Evolutionary conservation across 2,329 filamentous ascomycete species (phyloP), one percentile per base, ranked within the genome.

Genomic region (Verticillium tricorpus): DNA sequence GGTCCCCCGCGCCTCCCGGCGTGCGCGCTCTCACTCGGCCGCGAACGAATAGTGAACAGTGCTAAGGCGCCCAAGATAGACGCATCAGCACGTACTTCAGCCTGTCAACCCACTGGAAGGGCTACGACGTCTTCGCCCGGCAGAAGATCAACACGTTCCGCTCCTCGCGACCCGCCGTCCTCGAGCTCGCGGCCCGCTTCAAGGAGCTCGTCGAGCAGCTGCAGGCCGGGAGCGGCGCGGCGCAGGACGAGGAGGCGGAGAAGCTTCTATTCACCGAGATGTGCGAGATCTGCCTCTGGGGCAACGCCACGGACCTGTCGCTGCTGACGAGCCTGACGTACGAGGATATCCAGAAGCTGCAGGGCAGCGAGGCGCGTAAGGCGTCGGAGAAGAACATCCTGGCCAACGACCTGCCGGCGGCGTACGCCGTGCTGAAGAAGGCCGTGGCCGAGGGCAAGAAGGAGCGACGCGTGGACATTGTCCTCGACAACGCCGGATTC

Each of bases 201-300:
- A 86, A 85, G 68, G 85, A 92, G 60, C 80, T 97, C 3, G 82
- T 92, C 55, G 78, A 81, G 40, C 85, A 93, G 72, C 80, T 95
- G 39, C 81, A 84, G 52, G 73, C 76, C 8, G 73, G 80, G 61
- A 83, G 84, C 67, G 77, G 80, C 57, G 77, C 81, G 52, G 79
- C 80, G 3, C 77, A 78, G 37, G 87, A 87, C 58, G 83, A 86
- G 34, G 85, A 89, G 61, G 88, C 91, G 0, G 91, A 96, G 72
- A 86, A 87, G 71, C 76, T 93, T 0, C 79, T 97, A 31, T 98
- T 98, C 77, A 83, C 83, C 28, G 94, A 98, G 73, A 96, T 98
- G 90, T 93, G 89, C 76, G 92, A 97, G 80, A 95, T 97, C 68
- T 97, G 93, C 73, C 85, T 98, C 2, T 98, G 94, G 94, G 94